These are phyloP conservation scores for Helicostylum pulchrum DNA, from an alignment of 192 early-diverging fungal species.

Conservation along the genomic window DNA sequence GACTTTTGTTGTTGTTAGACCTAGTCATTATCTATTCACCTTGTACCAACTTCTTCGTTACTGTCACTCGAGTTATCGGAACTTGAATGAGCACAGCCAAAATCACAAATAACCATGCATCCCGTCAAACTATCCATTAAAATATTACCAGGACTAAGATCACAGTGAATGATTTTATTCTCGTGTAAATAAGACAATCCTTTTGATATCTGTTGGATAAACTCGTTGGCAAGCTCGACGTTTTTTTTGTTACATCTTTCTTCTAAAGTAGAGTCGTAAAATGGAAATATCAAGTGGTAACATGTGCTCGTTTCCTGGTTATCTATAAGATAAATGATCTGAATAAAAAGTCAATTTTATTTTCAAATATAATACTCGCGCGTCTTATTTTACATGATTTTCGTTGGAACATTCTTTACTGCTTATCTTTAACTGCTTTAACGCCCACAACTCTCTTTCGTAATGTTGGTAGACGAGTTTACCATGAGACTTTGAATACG, in stretches of 20 bases:
- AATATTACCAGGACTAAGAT: constrained; percentile 17
- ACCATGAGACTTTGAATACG: constrained; percentile 13
- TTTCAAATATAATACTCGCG: background rate
- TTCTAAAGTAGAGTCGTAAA: background rate
- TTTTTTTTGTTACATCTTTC: background rate
- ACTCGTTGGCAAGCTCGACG: background rate
- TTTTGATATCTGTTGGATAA: constrained; percentile 2
- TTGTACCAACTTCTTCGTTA: constrained; percentile 19
- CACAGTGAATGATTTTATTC: constrained; percentile 16
- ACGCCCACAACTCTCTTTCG: constrained; percentile 12
- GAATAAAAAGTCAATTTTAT: background rate
- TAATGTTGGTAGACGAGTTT: constrained; percentile 5
- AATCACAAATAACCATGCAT: constrained; percentile 7
- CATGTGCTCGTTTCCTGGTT: background rate
- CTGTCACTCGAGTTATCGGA: background rate
- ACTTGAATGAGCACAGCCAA: constrained; percentile 16
- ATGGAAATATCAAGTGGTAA: constrained; percentile 2
- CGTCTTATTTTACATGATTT: constrained; percentile 4
- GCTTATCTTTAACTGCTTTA: background rate
- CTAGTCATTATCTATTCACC: background rate
- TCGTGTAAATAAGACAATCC: constrained; percentile 5
- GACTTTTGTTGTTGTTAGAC: too few relatives aligned
- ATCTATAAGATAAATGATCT: constrained; percentile 10
- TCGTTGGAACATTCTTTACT: background rate
- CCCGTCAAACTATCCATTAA: constrained; percentile 5